These are phyloP conservation scores for Metschnikowia borealis DNA, from an alignment of 805 yeast genomes.

Conservation along the genomic window DNA sequence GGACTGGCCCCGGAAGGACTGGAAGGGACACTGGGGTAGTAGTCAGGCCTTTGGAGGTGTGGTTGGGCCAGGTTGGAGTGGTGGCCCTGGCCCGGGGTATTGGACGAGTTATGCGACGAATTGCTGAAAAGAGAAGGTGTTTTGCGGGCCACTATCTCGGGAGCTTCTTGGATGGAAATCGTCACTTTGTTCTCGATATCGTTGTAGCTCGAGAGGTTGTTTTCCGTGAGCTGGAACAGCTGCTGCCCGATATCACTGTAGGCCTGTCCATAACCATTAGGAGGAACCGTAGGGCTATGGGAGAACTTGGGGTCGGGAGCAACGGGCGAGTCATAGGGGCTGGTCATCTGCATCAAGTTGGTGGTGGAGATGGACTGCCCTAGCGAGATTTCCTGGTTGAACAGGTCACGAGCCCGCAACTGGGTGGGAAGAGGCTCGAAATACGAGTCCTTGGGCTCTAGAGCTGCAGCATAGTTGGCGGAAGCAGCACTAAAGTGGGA, in stretches of 20 bases:
- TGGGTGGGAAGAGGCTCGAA: constrained; percentile 3
- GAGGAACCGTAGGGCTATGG: not conserved
- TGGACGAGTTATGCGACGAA: constrained; percentile 39
- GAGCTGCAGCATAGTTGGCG: not conserved
- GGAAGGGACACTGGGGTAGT: constrained; percentile 2
- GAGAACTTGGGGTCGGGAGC: not conserved
- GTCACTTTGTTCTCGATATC: constrained; percentile 14
- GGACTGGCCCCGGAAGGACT: constrained; percentile 7
- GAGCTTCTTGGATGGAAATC: constrained; percentile 20
- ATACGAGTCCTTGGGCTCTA: not conserved
- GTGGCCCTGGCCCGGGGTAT: constrained; percentile 28
- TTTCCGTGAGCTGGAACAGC: constrained; percentile 14
- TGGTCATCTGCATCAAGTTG: constrained; percentile 20
- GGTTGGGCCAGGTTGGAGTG: not conserved
- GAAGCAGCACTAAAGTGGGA: constrained; percentile 25
- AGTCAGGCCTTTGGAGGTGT: constrained; percentile 1
- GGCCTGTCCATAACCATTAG: not conserved
- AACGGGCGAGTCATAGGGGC: not conserved
- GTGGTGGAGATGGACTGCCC: constrained; percentile 39
- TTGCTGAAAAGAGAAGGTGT: constrained; percentile 58
- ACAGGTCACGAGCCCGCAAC: constrained; percentile 14
- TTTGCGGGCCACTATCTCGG: constrained; percentile 33
- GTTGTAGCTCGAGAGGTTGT: constrained; percentile 16
- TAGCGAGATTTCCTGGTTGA: constrained; percentile 34
- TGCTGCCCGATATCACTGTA: not conserved